Evolutionary conservation across 2,329 filamentous ascomycete genomes (phyloP).

Genomic region (Aureobasidium sp.): DNA sequence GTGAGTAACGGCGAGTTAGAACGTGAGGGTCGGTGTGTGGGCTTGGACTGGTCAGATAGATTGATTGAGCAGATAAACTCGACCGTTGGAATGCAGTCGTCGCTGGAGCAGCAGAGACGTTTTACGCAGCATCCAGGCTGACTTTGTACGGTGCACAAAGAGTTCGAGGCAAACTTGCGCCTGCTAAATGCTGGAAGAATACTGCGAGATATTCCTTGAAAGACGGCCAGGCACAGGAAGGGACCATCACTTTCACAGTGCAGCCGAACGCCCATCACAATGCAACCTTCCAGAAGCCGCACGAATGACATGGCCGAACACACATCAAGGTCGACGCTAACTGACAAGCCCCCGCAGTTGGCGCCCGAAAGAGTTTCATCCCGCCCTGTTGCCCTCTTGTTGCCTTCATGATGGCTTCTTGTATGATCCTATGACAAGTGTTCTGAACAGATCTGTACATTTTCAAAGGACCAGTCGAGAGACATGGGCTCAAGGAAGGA

Average conservation of each 20-base stretch:
- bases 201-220: neutral
- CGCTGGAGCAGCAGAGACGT: slow-evolving; percentile 1
- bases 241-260: neutral
- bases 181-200: neutral
- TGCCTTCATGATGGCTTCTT: neutral
- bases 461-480: no score
- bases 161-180: neutral
- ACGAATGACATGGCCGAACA: neutral
- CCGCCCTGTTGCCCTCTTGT: neutral
- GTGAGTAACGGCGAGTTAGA: neutral
- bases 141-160: neutral
- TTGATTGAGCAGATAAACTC: neutral
- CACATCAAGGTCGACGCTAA: neutral
- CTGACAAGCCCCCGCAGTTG: neutral
- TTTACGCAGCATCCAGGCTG: neutral
- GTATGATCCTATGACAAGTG: neutral
- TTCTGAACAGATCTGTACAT: no score
- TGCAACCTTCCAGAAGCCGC: neutral
- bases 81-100: slow-evolving; percentile 7
- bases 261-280: neutral
- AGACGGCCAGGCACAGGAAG: slow-evolving; percentile 2
- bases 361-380: neutral
- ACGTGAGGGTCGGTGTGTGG: neutral
- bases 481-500: neutral
- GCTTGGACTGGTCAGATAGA: neutral